Conservation (phyloP, 2,329 filamentous ascomycete genomes). For the Xylariaceae sp. region DNA sequence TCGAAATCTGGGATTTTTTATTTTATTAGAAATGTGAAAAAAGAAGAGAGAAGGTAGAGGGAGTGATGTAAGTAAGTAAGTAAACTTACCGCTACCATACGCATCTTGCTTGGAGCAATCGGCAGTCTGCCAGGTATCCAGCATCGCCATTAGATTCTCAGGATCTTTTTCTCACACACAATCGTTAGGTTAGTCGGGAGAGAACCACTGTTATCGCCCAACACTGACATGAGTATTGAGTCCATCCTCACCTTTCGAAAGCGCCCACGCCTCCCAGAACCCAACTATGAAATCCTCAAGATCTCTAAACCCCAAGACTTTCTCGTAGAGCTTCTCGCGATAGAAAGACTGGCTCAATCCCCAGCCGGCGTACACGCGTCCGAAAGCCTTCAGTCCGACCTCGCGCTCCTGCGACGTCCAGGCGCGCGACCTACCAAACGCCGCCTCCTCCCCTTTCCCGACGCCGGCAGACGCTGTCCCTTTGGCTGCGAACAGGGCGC, state of each 20-base stretch:
- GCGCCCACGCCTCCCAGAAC: conserved; percentile 73
- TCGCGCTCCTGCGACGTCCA: conserved; percentile 52
- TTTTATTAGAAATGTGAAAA: neutral
- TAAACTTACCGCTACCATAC: conserved; percentile 47
- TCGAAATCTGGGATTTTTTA: conserved; percentile 45
- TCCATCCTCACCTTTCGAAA: conserved; percentile 51
- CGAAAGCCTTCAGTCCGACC: conserved; percentile 59
- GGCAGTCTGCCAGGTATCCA: conserved; percentile 72
- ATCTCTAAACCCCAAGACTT: conserved; percentile 55
- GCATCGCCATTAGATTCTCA: conserved; percentile 69
- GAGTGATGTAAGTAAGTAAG: neutral
- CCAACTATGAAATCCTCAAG: conserved; percentile 69
- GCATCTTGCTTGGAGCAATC: conserved; percentile 64
- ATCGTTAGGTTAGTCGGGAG: no score
- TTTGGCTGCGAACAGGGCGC: conserved; percentile 52
- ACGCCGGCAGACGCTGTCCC: conserved; percentile 47
- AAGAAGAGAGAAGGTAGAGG: no score
- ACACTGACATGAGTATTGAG: neutral
- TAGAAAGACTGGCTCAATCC: conserved; percentile 78
- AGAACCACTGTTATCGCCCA: neutral
- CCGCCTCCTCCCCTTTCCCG: conserved; percentile 38
- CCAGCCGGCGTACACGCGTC: conserved; percentile 73
- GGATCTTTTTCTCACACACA: conserved; percentile 55
- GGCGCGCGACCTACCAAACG: conserved; percentile 32
- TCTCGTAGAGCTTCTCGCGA: conserved; percentile 63